A percentile compares a stretch with the other conserved stretches of the same genome.
phyloP scores from a whole-genome alignment of 2,329 filamentous ascomycete species.

The Hypoxylon rubiginosum region DNA sequence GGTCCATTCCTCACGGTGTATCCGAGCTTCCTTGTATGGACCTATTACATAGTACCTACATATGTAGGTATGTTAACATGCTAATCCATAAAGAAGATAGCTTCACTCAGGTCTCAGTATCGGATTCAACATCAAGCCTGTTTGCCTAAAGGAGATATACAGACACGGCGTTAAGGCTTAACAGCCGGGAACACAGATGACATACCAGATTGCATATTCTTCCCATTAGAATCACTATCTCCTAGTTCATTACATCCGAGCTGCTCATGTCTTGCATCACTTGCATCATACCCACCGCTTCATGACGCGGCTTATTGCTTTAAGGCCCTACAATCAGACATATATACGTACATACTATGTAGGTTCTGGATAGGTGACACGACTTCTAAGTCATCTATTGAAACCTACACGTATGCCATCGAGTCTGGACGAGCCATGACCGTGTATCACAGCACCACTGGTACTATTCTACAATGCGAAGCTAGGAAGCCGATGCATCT shows the following conservation, averaged over 20 bases:
- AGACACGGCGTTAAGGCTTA: constrained; percentile 4
- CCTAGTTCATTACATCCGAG: constrained; percentile 15
- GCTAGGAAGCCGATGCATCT: neutral
- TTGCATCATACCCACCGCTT: constrained; percentile 32
- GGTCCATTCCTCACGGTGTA: constrained; percentile 18
- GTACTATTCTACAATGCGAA: neutral
- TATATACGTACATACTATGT: neutral
- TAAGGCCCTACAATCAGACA: constrained; percentile 9
- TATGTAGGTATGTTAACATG: too few relatives aligned
- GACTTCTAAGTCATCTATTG: constrained; percentile 5
- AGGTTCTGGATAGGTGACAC: constrained; percentile 9
- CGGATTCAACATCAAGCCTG: neutral
- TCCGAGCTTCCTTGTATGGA: constrained; percentile 25
- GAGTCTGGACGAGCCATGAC: neutral
- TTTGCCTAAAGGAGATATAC: neutral
- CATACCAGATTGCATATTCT: neutral
- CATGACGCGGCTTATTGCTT: constrained; percentile 32
- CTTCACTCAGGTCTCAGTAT: constrained; percentile 6
- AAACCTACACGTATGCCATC: neutral
- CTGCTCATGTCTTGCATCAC: constrained; percentile 31
- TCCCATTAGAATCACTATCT: neutral
- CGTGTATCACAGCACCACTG: neutral
- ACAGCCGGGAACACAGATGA: neutral
- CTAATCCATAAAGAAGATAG: neutral
- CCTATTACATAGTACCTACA: neutral